Conservation (phyloP, 331 rosid genomes). For the Erythrophleum ivorense region DNA sequence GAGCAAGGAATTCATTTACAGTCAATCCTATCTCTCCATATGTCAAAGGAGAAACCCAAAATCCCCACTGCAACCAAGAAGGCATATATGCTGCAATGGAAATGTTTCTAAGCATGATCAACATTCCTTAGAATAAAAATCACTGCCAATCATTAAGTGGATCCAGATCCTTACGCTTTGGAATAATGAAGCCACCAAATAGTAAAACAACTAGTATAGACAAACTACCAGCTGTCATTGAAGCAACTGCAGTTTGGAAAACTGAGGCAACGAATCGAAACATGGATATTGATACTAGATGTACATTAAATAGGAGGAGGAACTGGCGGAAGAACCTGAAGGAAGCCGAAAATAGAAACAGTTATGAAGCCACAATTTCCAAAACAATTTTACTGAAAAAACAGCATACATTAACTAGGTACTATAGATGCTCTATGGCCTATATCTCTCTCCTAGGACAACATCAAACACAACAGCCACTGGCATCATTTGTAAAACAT, state of each 20-base stretch:
- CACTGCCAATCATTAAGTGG: conserved; percentile 8
- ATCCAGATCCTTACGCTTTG: conserved; percentile 43
- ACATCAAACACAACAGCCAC: neutral
- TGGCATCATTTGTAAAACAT: neutral
- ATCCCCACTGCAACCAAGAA: conserved; percentile 69
- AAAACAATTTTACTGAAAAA: neutral
- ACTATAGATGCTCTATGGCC: neutral
- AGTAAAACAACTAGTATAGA: conserved; percentile 42
- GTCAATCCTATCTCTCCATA: conserved; percentile 68
- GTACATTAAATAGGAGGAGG: conserved; percentile 54
- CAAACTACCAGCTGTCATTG: conserved; percentile 49
- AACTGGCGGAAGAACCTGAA: conserved; percentile 71
- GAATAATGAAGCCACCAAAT: conserved; percentile 65
- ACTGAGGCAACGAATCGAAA: conserved; percentile 67
- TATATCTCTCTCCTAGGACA: neutral
- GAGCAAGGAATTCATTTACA: conserved; percentile 67
- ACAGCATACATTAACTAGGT: neutral
- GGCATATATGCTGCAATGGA: conserved; percentile 68
- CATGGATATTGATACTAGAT: conserved; percentile 62
- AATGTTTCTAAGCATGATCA: conserved; percentile 24
- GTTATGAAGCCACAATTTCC: neutral
- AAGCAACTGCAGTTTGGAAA: conserved; percentile 54
- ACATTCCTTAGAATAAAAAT: conserved; percentile 14
- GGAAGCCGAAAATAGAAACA: neutral
- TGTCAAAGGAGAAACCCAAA: conserved; percentile 69